A percentile compares a stretch with the other conserved stretches of the same genome.
Conservation (phyloP, 2,329 filamentous ascomycete genomes). For the Gnomoniopsis smithogilvyi region DNA sequence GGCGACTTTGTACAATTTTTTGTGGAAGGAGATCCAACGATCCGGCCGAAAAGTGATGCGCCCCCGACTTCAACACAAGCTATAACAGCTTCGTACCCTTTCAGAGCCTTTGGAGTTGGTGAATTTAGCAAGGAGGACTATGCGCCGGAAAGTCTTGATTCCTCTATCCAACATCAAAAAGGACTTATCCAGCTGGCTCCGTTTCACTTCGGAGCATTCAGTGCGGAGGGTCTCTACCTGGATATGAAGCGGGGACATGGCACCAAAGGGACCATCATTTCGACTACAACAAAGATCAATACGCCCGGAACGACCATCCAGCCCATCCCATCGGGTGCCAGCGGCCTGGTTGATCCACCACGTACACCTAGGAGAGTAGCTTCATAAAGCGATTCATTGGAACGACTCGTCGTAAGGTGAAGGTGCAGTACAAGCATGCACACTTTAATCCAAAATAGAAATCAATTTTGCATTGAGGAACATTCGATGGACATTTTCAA, state of each 20-base stretch:
- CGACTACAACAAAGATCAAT: constrained; percentile 24
- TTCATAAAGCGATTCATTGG: not conserved
- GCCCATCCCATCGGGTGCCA: not conserved
- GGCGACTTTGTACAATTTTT: constrained; percentile 69
- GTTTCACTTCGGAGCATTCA: constrained; percentile 14
- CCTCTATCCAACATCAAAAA: not conserved
- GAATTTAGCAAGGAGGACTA: constrained; percentile 2
- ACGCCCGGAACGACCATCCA: constrained; percentile 10
- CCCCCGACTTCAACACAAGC: not conserved
- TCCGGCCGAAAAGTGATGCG: constrained; percentile 11
- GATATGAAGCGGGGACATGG: not conserved
- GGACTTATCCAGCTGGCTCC: not conserved
- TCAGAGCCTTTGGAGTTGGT: constrained; percentile 7
- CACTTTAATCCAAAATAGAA: too few species aligned
- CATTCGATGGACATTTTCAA: too few species aligned
- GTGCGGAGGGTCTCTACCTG: constrained; percentile 16
- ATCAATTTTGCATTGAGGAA: too few species aligned
- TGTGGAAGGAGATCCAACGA: constrained; percentile 32
- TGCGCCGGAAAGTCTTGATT: not conserved
- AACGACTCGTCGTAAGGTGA: not conserved
- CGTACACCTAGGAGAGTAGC: too few species aligned
- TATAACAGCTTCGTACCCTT: not conserved
- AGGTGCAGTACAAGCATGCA: too few species aligned
- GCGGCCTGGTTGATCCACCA: too few species aligned
- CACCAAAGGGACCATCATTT: not conserved